Evolutionary conservation across 1,284 basidiomycete genomes (phyloP), one percentile per base, ranked within the genome.

Genomic region (Trametes pubescens): DNA sequence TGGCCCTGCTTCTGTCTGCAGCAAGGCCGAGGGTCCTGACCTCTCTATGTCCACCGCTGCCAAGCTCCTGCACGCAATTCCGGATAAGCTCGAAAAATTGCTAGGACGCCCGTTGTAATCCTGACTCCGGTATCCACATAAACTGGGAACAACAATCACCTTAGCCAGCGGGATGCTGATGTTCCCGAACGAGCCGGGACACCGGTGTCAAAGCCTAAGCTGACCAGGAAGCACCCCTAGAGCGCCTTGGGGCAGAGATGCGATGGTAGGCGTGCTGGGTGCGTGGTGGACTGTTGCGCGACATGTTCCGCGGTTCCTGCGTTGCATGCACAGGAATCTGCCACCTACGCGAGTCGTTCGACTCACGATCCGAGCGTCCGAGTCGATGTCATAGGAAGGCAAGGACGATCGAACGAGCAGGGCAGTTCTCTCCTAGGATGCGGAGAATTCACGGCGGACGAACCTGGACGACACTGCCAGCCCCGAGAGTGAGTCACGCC

Each of bases 381-480:
- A 48, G 48, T 51, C 13, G 51, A 64, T 47, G 62, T 54, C 54
- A 52, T 59, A n/a, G 26, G 48, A 63, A 52, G 44, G 35, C 62
- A n/a, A 64, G 64, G 57, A 59, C 46, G 56, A 49, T 48, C 35
- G 43, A 38, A 56, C 57, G 59, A 61, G 62, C 51, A 24, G 47
- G 34, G 54, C 67, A 62, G 67, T 51, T 57, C 67, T 8, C 8
- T 62, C 57, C 62, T 54, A 61, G 61, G 64, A 68, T n/a, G 34
- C 49, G 49, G 49, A 51, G 64, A 63, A 63, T 59, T 54, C 16
- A 38, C 64, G 64, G 64, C 53, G 43, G 37, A 43, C 40, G 18
- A 22, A 32, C 57, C 52, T 26, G 14, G 47, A 37, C 26, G 32
- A 47, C 48, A 53, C 48, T 59, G 44, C 26, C 29, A 38, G 65